phyloP scores from a whole-genome alignment of 2,329 filamentous ascomycete genomes.

The Colletotrichum sp. region DNA sequence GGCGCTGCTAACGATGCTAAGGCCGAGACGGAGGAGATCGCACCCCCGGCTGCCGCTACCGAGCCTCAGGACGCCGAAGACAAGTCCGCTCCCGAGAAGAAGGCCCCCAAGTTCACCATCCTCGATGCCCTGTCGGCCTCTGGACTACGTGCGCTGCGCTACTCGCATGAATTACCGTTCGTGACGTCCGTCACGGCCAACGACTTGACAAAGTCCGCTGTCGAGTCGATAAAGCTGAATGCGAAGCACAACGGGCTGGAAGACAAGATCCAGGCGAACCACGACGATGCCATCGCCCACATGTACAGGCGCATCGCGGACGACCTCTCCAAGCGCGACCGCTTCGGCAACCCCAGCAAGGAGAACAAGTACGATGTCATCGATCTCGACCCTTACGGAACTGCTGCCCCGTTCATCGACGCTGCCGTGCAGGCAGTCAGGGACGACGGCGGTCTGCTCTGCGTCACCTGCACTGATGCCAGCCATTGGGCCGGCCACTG shows the following conservation, averaged over 20 bases:
- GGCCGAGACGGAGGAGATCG: constrained; percentile 3
- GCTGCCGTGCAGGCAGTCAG: constrained; percentile 84
- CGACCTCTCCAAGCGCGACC: constrained; percentile 48
- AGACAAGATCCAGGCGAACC: constrained; percentile 73
- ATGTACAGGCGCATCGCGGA: constrained; percentile 80
- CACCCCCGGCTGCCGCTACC: background rate
- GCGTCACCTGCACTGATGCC: constrained; percentile 95
- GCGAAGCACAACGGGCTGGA: constrained; percentile 80
- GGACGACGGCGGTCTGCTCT: constrained; percentile 86
- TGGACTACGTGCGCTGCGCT: constrained; percentile 87
- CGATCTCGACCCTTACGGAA: constrained; percentile 95
- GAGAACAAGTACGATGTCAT: constrained; percentile 83
- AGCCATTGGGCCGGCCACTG: constrained; percentile 93
- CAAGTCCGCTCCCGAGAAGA: background rate
- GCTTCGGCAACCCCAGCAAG: constrained; percentile 41
- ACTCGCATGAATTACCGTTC: constrained; percentile 89
- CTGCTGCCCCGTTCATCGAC: constrained; percentile 90
- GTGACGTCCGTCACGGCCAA: constrained; percentile 85
- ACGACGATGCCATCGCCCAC: constrained; percentile 84
- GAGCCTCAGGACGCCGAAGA: constrained; percentile 9
- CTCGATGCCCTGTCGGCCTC: constrained; percentile 95
- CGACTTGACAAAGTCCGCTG: constrained; percentile 80
- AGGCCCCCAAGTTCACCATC: constrained; percentile 68
- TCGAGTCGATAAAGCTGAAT: constrained; percentile 83
- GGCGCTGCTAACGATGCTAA: background rate